Percentiles rank a stretch among this genome's conserved stretches.
phyloP scores from a whole-genome alignment of 2,329 filamentous ascomycete genomes.

The Byssochlamys sp. region DNA sequence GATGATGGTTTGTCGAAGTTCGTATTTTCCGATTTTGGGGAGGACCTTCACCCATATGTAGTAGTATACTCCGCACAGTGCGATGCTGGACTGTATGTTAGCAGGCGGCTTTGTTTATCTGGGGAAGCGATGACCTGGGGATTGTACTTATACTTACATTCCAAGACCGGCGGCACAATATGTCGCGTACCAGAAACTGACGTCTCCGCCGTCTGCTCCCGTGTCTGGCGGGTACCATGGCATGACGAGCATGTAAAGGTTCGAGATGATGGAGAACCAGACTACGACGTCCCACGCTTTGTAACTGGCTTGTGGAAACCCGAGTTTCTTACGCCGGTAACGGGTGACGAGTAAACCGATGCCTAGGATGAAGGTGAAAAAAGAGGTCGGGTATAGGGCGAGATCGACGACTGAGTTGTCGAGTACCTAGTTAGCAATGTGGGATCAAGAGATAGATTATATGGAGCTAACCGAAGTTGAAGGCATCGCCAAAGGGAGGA shows the following conservation, averaged over 20 bases:
- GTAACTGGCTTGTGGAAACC: constrained; percentile 44
- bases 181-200: constrained; percentile 65
- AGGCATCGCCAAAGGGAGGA: constrained; percentile 54
- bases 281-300: constrained; percentile 50
- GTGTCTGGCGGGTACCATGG: constrained; percentile 61
- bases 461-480: constrained; percentile 45
- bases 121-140: not conserved
- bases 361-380: constrained; percentile 50
- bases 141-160: constrained; percentile 44
- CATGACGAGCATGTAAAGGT: constrained; percentile 56
- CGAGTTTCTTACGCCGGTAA: constrained; percentile 42
- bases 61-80: constrained; percentile 50
- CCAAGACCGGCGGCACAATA: constrained; percentile 57
- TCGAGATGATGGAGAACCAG: constrained; percentile 50
- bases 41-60: constrained; percentile 49
- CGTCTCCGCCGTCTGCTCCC: constrained; percentile 52
- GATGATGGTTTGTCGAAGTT: constrained; percentile 47
- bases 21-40: constrained; percentile 45
- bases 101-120: not conserved
- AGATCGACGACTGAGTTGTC: constrained; percentile 47
- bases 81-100: constrained; percentile 30
- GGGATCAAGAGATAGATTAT: not conserved
- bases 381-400: constrained; percentile 46
- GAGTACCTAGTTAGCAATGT: constrained; percentile 1
- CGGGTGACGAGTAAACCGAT: constrained; percentile 52